A percentile compares a stretch with the other conserved stretches of the same genome.
Conservation (phyloP, 768 basidiomycete genomes). For the Lentinula sp. region DNA sequence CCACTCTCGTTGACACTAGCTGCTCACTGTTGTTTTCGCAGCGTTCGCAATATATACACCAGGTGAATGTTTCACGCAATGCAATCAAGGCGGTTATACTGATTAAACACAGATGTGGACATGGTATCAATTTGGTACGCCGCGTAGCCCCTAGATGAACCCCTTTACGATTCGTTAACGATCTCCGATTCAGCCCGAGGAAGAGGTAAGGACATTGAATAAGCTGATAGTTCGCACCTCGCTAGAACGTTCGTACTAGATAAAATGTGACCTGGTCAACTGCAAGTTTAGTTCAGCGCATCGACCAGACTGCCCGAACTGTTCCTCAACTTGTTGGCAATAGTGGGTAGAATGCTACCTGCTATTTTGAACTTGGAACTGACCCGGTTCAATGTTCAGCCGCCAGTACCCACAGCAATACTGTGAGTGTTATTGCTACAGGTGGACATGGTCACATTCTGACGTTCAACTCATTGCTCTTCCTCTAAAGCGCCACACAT, state of each 20-base stretch:
- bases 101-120: slow-evolving; percentile 40
- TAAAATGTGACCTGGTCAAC: slow-evolving; percentile 50
- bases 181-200: slow-evolving; percentile 39
- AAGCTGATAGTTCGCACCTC: not conserved
- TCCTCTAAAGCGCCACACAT: slow-evolving; percentile 47
- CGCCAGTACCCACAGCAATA: slow-evolving; percentile 65
- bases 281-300: slow-evolving; percentile 64
- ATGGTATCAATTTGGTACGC: slow-evolving; percentile 44
- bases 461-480: slow-evolving; percentile 9
- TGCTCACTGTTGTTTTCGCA: slow-evolving; percentile 22
- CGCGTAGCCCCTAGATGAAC: slow-evolving; percentile 4
- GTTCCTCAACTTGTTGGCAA: slow-evolving; percentile 60
- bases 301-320: slow-evolving; percentile 45
- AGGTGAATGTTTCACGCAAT: slow-evolving; percentile 26
- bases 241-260: slow-evolving; percentile 27
- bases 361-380: not conserved
- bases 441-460: not conserved
- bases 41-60: slow-evolving; percentile 52
- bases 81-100: slow-evolving; percentile 7
- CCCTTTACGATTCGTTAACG: slow-evolving; percentile 1
- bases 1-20: not conserved
- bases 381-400: slow-evolving; percentile 24
- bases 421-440: slow-evolving; percentile 24
- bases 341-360: slow-evolving; percentile 39
- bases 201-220: slow-evolving; percentile 34